These are phyloP conservation scores for Cercis canadensis DNA, from an alignment of 306 rosid genomes.

Conservation along the genomic window DNA sequence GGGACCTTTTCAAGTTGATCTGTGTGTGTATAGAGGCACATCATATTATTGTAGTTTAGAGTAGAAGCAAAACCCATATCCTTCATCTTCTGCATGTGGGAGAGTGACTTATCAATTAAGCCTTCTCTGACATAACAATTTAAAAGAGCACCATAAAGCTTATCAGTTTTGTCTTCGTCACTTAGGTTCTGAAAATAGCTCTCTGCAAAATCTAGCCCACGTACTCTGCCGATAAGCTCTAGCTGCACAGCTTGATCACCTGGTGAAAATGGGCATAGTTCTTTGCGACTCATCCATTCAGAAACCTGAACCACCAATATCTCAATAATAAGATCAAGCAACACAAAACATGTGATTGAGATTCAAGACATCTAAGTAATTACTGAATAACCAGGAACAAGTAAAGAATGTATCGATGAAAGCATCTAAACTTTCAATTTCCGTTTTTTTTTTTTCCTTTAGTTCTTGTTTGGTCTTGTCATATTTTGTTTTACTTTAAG, in stretches of 20 bases:
- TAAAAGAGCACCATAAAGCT: constrained; percentile 69
- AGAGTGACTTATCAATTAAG: constrained; percentile 63
- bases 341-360: not conserved
- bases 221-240: constrained; percentile 66
- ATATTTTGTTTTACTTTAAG: not conserved
- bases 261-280: constrained; percentile 43
- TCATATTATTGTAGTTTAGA: constrained; percentile 65
- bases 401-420: not conserved
- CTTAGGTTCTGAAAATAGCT: constrained; percentile 58
- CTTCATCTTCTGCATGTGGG: constrained; percentile 66
- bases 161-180: constrained; percentile 49
- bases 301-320: constrained; percentile 57
- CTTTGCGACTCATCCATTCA: constrained; percentile 71
- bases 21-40: constrained; percentile 57
- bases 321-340: not conserved
- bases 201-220: constrained; percentile 66
- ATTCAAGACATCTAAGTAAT: constrained; percentile 12
- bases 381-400: not conserved
- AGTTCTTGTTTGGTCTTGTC: not conserved
- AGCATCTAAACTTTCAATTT: not conserved
- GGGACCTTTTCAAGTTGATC: constrained; percentile 67
- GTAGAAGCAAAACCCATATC: constrained; percentile 62
- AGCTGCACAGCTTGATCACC: constrained; percentile 64
- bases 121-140: constrained; percentile 75
- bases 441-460: not conserved